Evolutionary conservation across 768 basidiomycete species (phyloP).

Genomic region (Pholiota molesta): DNA sequence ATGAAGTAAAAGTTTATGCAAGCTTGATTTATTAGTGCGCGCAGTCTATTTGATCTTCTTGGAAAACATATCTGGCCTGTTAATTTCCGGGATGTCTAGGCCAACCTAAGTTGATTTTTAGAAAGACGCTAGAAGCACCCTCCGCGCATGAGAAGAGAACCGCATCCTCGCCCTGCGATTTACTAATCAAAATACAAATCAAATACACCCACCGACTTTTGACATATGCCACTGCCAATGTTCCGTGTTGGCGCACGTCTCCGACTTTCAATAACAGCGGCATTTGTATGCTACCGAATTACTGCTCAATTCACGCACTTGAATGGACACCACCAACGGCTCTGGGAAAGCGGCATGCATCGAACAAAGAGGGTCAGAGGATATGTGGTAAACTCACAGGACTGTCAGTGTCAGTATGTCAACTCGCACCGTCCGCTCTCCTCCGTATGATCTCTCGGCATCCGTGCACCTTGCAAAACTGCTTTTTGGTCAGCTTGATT

Average conservation of each 20-base stretch:
- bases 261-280: background rate
- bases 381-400: background rate
- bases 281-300: background rate
- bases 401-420: background rate
- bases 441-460: background rate
- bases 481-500: slow-evolving; percentile 4
- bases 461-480: background rate
- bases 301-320: too few species aligned
- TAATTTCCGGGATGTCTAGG: background rate
- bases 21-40: too few species aligned
- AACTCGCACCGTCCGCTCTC: background rate
- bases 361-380: background rate
- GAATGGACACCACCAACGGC: background rate
- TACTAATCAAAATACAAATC: background rate
- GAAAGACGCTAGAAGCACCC: background rate
- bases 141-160: background rate
- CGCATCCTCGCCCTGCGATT: background rate
- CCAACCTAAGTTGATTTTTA: background rate
- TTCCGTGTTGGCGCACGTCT: background rate
- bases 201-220: background rate
- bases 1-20: too few species aligned
- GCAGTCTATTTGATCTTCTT: too few species aligned
- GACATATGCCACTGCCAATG: background rate
- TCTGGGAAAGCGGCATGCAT: background rate
- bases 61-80: background rate